Conservation (phyloP, 192 early-diverging fungal species). For the Glomus cerebriforme region DNA sequence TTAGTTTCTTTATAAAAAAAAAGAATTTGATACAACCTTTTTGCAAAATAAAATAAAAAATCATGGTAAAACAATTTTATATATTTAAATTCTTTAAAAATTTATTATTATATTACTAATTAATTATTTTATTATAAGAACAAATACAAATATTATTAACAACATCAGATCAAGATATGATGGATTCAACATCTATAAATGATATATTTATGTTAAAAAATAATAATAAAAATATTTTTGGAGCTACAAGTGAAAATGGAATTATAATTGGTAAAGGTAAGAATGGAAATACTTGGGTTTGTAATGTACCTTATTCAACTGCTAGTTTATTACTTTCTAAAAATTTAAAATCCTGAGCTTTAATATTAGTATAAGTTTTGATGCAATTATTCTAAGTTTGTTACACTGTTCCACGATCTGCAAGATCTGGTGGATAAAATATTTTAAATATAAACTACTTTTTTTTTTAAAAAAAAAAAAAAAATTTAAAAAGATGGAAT, state of each 20-base stretch:
- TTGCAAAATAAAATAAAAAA: neutral
- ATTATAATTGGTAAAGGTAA: slow-evolving; percentile 46
- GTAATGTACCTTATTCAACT: slow-evolving; percentile 35
- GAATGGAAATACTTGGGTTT: slow-evolving; percentile 39
- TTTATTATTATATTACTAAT: neutral
- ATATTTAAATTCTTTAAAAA: neutral
- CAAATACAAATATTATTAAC: neutral
- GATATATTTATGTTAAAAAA: neutral
- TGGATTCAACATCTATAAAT: neutral
- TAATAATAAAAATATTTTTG: slow-evolving; percentile 39
- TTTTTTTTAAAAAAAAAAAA: neutral
- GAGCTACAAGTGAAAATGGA: slow-evolving; percentile 58
- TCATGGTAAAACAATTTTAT: neutral
- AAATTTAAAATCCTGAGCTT: too few relatives aligned
- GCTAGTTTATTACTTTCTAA: slow-evolving; percentile 12
- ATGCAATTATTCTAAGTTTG: too few relatives aligned
- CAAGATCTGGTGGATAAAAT: too few relatives aligned
- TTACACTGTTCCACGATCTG: too few relatives aligned
- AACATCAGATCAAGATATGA: neutral
- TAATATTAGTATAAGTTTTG: too few relatives aligned
- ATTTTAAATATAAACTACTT: neutral
- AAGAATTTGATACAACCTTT: neutral
- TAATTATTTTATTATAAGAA: neutral
- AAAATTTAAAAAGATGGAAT: neutral
- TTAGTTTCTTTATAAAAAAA: neutral